phyloP scores from a whole-genome alignment of 495 filamentous ascomycete genomes.

The Aspergillus baeticus region DNA sequence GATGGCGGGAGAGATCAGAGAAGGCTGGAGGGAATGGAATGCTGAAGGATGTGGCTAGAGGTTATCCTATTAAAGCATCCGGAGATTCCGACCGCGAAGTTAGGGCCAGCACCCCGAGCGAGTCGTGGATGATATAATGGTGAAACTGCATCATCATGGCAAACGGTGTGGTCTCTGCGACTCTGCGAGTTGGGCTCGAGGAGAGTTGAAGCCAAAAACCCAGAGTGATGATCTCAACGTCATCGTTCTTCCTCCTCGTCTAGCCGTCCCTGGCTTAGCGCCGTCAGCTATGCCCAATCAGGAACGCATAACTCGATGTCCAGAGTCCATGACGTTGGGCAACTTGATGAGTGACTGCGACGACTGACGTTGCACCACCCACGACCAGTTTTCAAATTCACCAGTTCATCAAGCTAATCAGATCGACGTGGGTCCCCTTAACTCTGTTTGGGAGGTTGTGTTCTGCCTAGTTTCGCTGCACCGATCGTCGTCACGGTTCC shows the following conservation, averaged over 20 bases:
- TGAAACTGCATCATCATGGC: constrained; percentile 25
- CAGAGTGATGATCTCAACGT: constrained; percentile 31
- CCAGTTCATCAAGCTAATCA: constrained; percentile 1
- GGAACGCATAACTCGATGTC: constrained; percentile 16
- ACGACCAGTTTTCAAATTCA: constrained; percentile 6
- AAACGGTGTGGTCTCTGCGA: background rate
- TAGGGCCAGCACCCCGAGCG: background rate
- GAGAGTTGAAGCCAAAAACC: constrained; percentile 1
- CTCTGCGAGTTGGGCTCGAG: background rate
- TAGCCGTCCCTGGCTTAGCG: constrained; percentile 22
- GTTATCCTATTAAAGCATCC: constrained; percentile 22
- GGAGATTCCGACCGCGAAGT: constrained; percentile 19
- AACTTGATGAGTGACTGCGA: constrained; percentile 7
- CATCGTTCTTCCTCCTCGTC: constrained; percentile 28
- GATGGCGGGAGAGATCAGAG: background rate
- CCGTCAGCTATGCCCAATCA: constrained; percentile 18
- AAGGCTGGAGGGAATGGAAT: constrained; percentile 5
- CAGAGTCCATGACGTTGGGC: constrained; percentile 34
- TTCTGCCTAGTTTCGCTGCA: constrained; percentile 4
- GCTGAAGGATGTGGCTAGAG: constrained; percentile 10
- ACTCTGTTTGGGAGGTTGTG: constrained; percentile 4
- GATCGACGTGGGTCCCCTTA: constrained; percentile 25
- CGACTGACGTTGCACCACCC: constrained; percentile 24
- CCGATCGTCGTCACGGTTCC: constrained; percentile 1
- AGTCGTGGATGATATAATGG: constrained; percentile 32